Percentiles rank a stretch among this genome's conserved stretches.
These are phyloP conservation scores for Canariomyces notabilis DNA, from an alignment of 2,329 filamentous ascomycete species.

Conservation along the genomic window DNA sequence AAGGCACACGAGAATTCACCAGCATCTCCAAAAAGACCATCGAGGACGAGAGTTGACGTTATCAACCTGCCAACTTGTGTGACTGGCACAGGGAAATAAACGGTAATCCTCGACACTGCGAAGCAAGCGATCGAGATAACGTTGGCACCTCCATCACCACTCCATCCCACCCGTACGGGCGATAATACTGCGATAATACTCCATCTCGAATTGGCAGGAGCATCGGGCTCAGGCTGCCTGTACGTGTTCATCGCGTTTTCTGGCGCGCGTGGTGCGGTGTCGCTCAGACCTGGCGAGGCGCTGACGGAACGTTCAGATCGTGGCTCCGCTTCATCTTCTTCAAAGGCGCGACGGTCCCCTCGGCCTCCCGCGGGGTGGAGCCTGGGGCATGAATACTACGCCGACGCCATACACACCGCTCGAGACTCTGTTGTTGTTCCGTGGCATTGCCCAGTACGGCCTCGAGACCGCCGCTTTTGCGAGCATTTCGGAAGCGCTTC, in stretches of 20 bases:
- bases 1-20: not conserved
- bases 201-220: slow-evolving; percentile 9
- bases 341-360: slow-evolving; percentile 32
- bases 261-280: not conserved
- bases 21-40: not conserved
- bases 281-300: not conserved
- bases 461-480: slow-evolving; percentile 30
- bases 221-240: slow-evolving; percentile 14
- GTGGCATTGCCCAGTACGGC: slow-evolving; percentile 29
- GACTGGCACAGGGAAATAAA: not conserved
- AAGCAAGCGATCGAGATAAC: not conserved
- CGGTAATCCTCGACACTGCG: not conserved
- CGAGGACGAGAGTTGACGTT: not conserved
- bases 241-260: slow-evolving; percentile 6
- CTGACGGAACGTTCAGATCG: slow-evolving; percentile 23
- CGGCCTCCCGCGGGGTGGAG: slow-evolving; percentile 31
- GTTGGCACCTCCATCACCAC: not conserved
- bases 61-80: not conserved
- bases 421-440: slow-evolving; percentile 33
- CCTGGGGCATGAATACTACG: slow-evolving; percentile 34
- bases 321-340: slow-evolving; percentile 34
- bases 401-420: slow-evolving; percentile 31
- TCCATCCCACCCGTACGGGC: too few species aligned
- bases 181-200: slow-evolving; percentile 1
- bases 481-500: slow-evolving; percentile 55